These are phyloP conservation scores for Saccharomycopsis sp. DNA, from an alignment of 805 yeast species.

Conservation along the genomic window DNA sequence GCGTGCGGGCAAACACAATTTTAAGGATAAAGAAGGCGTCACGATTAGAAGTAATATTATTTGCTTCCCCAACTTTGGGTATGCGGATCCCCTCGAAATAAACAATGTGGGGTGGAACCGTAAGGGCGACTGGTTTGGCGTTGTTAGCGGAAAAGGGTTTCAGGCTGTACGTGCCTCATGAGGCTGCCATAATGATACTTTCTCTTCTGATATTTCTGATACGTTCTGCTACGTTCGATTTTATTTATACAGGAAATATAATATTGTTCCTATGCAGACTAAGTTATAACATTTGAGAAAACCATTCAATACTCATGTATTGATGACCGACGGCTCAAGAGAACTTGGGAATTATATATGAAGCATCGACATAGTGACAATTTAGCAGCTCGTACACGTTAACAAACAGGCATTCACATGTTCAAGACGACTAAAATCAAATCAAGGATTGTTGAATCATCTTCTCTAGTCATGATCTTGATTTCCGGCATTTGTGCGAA, in stretches of 20 bases:
- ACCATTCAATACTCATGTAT: neutral
- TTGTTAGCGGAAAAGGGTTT: constrained; percentile 59
- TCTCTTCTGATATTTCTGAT: no score
- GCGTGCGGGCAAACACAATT: constrained; percentile 3
- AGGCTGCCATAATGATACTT: neutral
- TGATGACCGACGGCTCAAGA: neutral
- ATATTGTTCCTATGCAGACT: neutral
- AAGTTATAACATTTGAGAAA: no score
- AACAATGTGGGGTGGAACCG: constrained; percentile 72
- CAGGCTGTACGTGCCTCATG: constrained; percentile 46
- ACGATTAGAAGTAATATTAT: constrained; percentile 11
- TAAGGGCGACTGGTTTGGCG: constrained; percentile 76
- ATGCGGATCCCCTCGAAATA: constrained; percentile 61
- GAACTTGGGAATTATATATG: neutral
- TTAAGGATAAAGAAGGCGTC: neutral
- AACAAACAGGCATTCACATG: neutral
- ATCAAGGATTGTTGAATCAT: neutral
- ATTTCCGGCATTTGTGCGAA: neutral
- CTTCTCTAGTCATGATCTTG: neutral
- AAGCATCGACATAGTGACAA: no score
- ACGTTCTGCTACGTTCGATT: no score
- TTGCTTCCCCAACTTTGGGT: constrained; percentile 38
- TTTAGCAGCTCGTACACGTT: no score
- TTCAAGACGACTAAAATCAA: neutral
- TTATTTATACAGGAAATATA: neutral